phyloP scores from a whole-genome alignment of 108 stramenopile genomes.

The Skeletonema potamos region DNA sequence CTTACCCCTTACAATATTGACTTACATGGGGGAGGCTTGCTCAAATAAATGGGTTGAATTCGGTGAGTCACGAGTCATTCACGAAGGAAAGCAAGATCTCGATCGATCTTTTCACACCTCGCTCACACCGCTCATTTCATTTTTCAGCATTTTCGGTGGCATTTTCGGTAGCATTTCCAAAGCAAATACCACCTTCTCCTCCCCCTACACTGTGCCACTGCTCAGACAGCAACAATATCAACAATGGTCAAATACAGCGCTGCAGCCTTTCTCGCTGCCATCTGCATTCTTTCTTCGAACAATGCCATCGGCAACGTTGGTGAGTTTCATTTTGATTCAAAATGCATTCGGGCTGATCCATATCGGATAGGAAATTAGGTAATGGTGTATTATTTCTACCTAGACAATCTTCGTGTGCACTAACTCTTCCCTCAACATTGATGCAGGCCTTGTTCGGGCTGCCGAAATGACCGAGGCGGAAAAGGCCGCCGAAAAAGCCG shows the following conservation, averaged over 20 bases:
- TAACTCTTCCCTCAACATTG: background rate
- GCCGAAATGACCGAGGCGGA: constrained; percentile 38
- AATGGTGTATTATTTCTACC: too few species aligned
- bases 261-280: background rate
- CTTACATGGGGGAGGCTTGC: too few species aligned
- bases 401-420: background rate
- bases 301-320: background rate
- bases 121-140: background rate
- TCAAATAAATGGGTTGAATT: too few species aligned
- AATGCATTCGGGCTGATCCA: background rate
- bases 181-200: background rate
- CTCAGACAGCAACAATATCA: background rate
- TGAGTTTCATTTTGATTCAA: background rate
- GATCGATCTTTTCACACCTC: too few species aligned
- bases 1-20: too few species aligned
- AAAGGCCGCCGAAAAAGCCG: constrained; percentile 37
- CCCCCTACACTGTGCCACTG: background rate
- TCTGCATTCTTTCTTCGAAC: background rate
- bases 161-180: too few species aligned
- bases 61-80: too few species aligned
- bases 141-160: too few species aligned
- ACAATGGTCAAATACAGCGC: background rate
- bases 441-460: constrained; percentile 12
- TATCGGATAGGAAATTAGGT: too few species aligned
- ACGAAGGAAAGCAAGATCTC: too few species aligned